Evolutionary conservation across 495 filamentous ascomycete species (phyloP).

Genomic region (Penicillium ochrochloron): DNA sequence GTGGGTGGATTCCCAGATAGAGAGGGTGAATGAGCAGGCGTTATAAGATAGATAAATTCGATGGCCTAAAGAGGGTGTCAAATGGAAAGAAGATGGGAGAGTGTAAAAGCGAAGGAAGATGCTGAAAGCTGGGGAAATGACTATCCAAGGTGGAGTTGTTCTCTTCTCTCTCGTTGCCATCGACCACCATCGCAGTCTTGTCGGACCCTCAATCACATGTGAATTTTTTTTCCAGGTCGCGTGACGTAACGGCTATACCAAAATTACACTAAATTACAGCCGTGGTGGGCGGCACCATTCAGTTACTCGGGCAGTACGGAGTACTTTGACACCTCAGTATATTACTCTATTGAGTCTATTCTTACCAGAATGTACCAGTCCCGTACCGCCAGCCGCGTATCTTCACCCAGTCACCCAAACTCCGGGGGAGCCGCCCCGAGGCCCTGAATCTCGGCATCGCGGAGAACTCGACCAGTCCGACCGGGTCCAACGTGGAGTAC

Average conservation of each 20-base stretch:
- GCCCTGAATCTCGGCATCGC: conserved; percentile 13
- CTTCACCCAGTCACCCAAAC: neutral
- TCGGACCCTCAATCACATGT: conserved; percentile 45
- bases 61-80: neutral
- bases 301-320: conserved; percentile 1
- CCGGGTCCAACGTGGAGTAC: conserved; percentile 1
- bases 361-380: too few relatives aligned
- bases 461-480: neutral
- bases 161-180: conserved; percentile 11
- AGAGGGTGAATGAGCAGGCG: neutral
- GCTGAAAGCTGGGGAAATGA: conserved; percentile 33
- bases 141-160: conserved; percentile 22
- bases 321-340: neutral
- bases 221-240: conserved; percentile 40
- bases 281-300: conserved; percentile 4
- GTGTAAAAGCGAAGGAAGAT: neutral
- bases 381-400: conserved; percentile 1
- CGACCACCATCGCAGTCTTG: conserved; percentile 4
- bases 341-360: too few relatives aligned
- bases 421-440: conserved; percentile 21
- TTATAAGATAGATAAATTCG: neutral
- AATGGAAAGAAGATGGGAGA: neutral
- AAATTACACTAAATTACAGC: conserved; percentile 32
- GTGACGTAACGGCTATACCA: conserved; percentile 46
- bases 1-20: neutral